Evolutionary conservation across 2,329 filamentous ascomycete genomes (phyloP), one percentile per base, ranked within the genome.

Genomic region (Knoxdaviesia capensis): DNA sequence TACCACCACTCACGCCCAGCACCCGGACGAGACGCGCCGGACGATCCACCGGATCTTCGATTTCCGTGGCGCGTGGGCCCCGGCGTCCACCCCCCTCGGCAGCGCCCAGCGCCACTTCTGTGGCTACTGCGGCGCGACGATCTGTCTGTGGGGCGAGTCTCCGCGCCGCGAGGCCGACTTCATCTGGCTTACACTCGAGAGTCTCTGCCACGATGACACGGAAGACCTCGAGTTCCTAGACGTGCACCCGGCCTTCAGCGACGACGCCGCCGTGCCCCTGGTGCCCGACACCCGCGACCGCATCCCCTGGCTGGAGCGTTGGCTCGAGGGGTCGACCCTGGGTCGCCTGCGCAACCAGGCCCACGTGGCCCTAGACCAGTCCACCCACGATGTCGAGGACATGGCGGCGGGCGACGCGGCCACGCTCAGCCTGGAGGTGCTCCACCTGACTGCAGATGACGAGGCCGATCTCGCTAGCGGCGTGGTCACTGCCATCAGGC

Each of bases 41-140:
- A 64, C 65, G 41, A 86, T 86, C 54, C 74, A 73, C 43, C 71
- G 77, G 36, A 66, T 69, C 39, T 86, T 82, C 56, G 3, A 20
- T 3, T 20, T 20, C 20, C 20, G 20, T 20, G 20, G 20, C 20
- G 20, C 20, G 20, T 20, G 20, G 20, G 20, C 20, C 20, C 20
- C 20, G 20, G 20, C 20, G 20, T 73, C 72, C 7, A 69, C 77
- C 28, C 65, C 64, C 3, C 60, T 65, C 49, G 69, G 71, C 9
- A 61, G 70, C 50, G 65, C 72, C 1, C 75, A 80, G 54, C 75
- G 83, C 40, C 73, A 85, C 49, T 94, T 94, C 59, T 94, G 87
- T 59, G 87, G 87, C 29, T 92, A 81, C 62, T 94, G 87, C 56
- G 87, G 87, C 41, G 93, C 86, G 0, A 80, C 82, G 8, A 63